phyloP scores from a whole-genome alignment of 306 rosid species.

The Trifolium repens region DNA sequence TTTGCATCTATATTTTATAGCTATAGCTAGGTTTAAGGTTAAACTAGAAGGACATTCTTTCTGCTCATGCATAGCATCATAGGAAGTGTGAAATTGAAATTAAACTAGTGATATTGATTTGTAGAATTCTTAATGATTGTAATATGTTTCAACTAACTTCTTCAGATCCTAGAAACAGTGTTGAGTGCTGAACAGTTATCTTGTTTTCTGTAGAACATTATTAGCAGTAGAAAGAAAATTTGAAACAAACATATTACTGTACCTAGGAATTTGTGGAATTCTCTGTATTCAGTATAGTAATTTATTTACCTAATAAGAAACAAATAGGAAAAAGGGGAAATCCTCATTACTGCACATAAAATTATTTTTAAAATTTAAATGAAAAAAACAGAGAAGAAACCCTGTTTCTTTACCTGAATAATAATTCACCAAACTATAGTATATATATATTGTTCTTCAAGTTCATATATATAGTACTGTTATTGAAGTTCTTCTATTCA shows the following conservation, averaged over 20 bases:
- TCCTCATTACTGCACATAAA: neutral
- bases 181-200: conserved; percentile 2
- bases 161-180: conserved; percentile 33
- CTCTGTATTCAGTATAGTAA: neutral
- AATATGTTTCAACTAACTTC: conserved; percentile 23
- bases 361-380: conserved; percentile 9
- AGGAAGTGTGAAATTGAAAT: conserved; percentile 5
- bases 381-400: conserved; percentile 37
- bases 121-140: conserved; percentile 22
- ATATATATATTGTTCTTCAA: no score
- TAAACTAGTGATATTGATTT: neutral
- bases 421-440: neutral
- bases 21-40: conserved; percentile 44
- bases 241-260: neutral
- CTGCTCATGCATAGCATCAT: neutral
- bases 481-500: no score
- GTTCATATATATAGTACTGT: neutral
- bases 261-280: conserved; percentile 33
- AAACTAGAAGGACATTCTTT: neutral
- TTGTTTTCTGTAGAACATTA: neutral
- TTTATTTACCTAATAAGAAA: no score
- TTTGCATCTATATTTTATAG: neutral
- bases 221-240: neutral
- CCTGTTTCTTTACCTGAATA: conserved; percentile 32
- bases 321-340: no score